Evolutionary conservation across 2,329 filamentous ascomycete species (phyloP).

Genomic region (Alternaria postmessia): DNA sequence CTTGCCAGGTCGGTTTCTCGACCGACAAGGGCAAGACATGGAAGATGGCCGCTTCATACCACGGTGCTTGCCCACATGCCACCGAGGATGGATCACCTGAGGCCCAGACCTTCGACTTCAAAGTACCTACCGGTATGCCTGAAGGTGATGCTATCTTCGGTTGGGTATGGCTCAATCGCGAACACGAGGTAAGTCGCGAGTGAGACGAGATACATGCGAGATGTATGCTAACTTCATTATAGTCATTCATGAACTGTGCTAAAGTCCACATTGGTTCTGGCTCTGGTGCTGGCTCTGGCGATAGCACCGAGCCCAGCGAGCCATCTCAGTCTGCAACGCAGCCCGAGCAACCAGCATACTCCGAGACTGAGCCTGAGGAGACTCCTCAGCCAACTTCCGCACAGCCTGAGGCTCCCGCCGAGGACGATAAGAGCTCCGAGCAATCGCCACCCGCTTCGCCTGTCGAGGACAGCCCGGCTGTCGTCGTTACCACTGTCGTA

Average conservation of each 20-base stretch:
- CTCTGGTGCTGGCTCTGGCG: slow-evolving; percentile 23
- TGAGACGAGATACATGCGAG: background rate
- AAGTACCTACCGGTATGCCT: slow-evolving; percentile 54
- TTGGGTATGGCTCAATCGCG: slow-evolving; percentile 60
- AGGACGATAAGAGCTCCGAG: slow-evolving; percentile 6
- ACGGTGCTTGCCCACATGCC: slow-evolving; percentile 58
- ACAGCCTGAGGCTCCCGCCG: slow-evolving; percentile 11
- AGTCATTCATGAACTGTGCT: slow-evolving; percentile 56
- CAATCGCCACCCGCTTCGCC: slow-evolving; percentile 2
- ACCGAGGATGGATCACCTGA: slow-evolving; percentile 48
- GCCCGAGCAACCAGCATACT: slow-evolving; percentile 17
- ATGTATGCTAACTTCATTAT: background rate
- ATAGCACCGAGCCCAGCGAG: slow-evolving; percentile 13
- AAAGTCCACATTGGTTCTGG: slow-evolving; percentile 52
- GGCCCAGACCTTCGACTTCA: slow-evolving; percentile 57
- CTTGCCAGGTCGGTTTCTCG: slow-evolving; percentile 58
- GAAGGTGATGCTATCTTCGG: slow-evolving; percentile 55
- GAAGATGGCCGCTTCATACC: slow-evolving; percentile 55
- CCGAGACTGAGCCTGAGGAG: slow-evolving; percentile 20
- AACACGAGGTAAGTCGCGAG: slow-evolving; percentile 46
- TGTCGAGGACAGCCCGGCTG: slow-evolving; percentile 2
- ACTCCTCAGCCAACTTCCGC: slow-evolving; percentile 10
- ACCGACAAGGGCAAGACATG: slow-evolving; percentile 55
- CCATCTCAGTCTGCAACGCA: slow-evolving; percentile 22
- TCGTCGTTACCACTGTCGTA: slow-evolving; percentile 16